phyloP scores from a whole-genome alignment of 163 green algal genomes.

The Chloromonas sp. region DNA sequence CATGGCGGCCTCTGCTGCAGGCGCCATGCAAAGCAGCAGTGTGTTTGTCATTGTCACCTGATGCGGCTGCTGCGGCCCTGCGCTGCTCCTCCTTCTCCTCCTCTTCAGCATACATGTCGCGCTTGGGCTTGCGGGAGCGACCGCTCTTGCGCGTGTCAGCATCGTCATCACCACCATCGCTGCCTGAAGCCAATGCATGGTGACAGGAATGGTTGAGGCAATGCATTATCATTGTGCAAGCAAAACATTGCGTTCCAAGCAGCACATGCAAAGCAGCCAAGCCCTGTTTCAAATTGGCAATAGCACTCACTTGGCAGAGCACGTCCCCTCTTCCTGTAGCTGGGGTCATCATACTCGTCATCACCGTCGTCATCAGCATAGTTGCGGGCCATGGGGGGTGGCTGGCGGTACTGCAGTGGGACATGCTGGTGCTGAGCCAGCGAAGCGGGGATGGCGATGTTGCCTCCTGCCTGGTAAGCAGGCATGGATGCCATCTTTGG shows the following conservation, averaged over 20 bases:
- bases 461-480: not conserved
- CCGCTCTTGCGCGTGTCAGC: not conserved
- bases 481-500: too few species aligned
- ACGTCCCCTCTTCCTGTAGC: not conserved
- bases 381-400: too few species aligned
- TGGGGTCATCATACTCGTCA: not conserved
- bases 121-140: conserved; percentile 6
- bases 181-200: not conserved
- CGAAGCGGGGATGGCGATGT: not conserved
- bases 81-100: conserved; percentile 1
- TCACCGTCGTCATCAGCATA: not conserved
- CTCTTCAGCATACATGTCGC: conserved; percentile 8
- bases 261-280: not conserved
- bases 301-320: not conserved
- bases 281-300: not conserved
- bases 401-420: not conserved
- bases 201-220: too few species aligned
- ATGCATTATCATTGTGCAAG: too few species aligned
- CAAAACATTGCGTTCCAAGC: not conserved
- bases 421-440: not conserved
- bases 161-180: conserved; percentile 3
- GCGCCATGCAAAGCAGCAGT: too few species aligned
- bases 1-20: too few species aligned
- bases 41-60: not conserved
- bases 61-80: not conserved